These are phyloP conservation scores for Arachis monticola DNA, from an alignment of 331 rosid genomes.

Conservation along the genomic window DNA sequence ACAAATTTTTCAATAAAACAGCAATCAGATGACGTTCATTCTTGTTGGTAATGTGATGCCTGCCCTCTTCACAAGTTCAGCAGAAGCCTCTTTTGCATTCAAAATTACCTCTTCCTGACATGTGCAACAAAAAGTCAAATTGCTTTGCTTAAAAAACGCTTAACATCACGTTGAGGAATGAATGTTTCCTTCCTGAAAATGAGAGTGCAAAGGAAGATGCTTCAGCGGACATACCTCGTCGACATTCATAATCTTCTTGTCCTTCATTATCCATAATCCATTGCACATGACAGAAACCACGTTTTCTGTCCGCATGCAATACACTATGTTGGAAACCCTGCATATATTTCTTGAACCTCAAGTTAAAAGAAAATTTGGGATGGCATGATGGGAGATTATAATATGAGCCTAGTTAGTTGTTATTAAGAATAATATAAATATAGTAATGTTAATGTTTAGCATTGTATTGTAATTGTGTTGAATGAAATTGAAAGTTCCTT, in stretches of 20 bases:
- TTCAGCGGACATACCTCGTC: conserved; percentile 61
- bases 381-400: neutral
- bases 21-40: conserved; percentile 52
- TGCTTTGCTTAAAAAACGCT: conserved; percentile 9
- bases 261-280: conserved; percentile 89
- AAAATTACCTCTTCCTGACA: conserved; percentile 68
- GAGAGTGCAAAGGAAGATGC: conserved; percentile 6
- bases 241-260: conserved; percentile 70
- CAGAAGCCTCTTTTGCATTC: conserved; percentile 66
- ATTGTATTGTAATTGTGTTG: too few relatives aligned
- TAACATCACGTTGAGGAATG: conserved; percentile 13
- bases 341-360: conserved; percentile 36
- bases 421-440: too few relatives aligned
- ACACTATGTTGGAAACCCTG: conserved; percentile 87
- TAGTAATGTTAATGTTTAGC: too few relatives aligned
- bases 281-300: conserved; percentile 82
- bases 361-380: conserved; percentile 23
- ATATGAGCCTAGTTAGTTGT: too few relatives aligned
- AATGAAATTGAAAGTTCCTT: too few relatives aligned
- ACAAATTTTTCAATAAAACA: too few relatives aligned
- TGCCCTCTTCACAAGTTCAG: conserved; percentile 68
- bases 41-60: conserved; percentile 67
- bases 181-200: neutral
- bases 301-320: conserved; percentile 84
- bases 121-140: conserved; percentile 30